These are phyloP conservation scores for Penicillium maclennaniae DNA, from an alignment of 495 filamentous ascomycete genomes.

Conservation along the genomic window DNA sequence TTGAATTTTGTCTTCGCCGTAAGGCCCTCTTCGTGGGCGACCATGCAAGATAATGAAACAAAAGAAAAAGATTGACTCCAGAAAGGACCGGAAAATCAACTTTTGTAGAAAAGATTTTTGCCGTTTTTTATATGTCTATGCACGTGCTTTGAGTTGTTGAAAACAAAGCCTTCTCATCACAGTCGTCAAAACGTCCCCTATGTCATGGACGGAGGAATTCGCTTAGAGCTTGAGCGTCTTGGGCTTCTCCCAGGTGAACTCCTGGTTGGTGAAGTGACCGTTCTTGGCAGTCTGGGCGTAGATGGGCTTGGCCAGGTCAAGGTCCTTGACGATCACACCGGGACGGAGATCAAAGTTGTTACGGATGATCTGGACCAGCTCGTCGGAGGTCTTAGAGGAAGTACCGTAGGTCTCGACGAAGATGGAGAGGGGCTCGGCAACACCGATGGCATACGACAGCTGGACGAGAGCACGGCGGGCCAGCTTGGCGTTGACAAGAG, in stretches of 20 bases:
- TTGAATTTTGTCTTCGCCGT: conserved; percentile 52
- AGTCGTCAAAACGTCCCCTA: conserved; percentile 40
- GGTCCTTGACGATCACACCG: conserved; percentile 97
- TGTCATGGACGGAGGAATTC: conserved; percentile 17
- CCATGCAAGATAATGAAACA: conserved; percentile 45
- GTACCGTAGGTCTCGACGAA: conserved; percentile 63
- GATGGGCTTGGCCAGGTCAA: conserved; percentile 91
- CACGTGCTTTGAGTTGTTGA: conserved; percentile 57
- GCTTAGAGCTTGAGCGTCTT: conserved; percentile 85
- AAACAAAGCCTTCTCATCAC: conserved; percentile 58
- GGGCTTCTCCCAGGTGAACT: conserved; percentile 96
- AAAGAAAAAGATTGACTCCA: conserved; percentile 9
- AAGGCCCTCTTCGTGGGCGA: conserved; percentile 36
- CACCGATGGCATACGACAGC: conserved; percentile 98
- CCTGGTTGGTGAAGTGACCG: conserved; percentile 98
- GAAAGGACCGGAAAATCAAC: conserved; percentile 12
- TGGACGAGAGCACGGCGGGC: conserved; percentile 91
- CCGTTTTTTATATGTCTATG: conserved; percentile 39
- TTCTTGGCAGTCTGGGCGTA: conserved; percentile 99
- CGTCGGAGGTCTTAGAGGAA: conserved; percentile 76
- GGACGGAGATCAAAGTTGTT: conserved; percentile 96
- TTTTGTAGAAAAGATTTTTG: conserved; percentile 12
- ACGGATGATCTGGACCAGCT: conserved; percentile 89
- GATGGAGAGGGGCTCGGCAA: conserved; percentile 89
- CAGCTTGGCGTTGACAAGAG: conserved; percentile 81